Conservation (phyloP, 495 filamentous ascomycete species). For the Aspergillus hancockii region DNA sequence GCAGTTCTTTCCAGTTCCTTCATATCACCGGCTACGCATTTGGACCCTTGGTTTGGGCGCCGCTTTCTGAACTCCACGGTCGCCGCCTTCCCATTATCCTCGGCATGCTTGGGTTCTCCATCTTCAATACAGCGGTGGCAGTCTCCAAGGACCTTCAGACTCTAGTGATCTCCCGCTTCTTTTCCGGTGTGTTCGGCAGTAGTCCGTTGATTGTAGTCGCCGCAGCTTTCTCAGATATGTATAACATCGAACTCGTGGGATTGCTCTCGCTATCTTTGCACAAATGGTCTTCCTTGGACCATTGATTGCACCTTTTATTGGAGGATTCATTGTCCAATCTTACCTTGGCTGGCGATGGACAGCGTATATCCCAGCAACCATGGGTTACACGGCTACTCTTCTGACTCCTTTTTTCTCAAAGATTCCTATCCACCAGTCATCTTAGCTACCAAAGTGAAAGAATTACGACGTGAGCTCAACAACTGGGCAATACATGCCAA, state of each 20-base stretch:
- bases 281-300: conserved; percentile 85
- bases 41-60: conserved; percentile 65
- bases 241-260: conserved; percentile 72
- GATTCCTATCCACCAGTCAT: conserved; percentile 89
- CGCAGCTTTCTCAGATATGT: conserved; percentile 90
- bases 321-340: conserved; percentile 62
- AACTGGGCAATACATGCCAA: conserved; percentile 96
- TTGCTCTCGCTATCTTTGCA: conserved; percentile 70
- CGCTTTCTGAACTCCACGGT: conserved; percentile 63
- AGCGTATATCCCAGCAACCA: conserved; percentile 70
- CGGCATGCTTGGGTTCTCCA: conserved; percentile 46
- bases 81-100: conserved; percentile 59
- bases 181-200: conserved; percentile 61
- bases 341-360: conserved; percentile 86
- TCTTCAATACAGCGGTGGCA: conserved; percentile 62
- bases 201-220: conserved; percentile 83
- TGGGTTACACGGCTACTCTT: conserved; percentile 72
- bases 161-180: conserved; percentile 66
- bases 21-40: conserved; percentile 62
- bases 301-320: conserved; percentile 79
- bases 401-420: conserved; percentile 72
- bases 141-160: conserved; percentile 66
- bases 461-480: conserved; percentile 76
- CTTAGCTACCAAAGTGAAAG: conserved; percentile 71
- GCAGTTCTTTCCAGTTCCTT: conserved; percentile 32